Evolutionary conservation across 331 rosid genomes (phyloP).

Genomic region (Phaseolus coccineus): DNA sequence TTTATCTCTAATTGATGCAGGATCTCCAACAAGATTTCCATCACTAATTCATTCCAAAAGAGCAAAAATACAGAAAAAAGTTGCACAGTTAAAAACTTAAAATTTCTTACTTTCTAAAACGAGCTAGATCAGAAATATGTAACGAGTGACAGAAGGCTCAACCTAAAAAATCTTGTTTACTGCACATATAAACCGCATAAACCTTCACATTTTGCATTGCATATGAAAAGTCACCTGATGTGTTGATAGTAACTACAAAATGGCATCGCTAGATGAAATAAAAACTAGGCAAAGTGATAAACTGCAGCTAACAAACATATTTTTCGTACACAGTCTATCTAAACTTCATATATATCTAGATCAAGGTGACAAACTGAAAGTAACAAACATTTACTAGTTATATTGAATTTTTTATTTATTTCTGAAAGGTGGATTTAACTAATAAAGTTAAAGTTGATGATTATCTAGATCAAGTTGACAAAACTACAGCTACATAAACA

Average conservation of each 20-base stretch:
- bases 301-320: no score
- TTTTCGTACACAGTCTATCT: background rate
- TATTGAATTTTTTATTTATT: constrained; percentile 15
- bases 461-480: background rate
- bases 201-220: constrained; percentile 4
- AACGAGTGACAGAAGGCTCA: background rate
- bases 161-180: background rate
- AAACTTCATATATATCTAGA: background rate
- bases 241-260: constrained; percentile 4
- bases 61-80: background rate
- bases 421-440: background rate
- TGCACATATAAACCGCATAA: background rate
- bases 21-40: background rate
- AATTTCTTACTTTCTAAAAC: constrained; percentile 2
- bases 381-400: background rate
- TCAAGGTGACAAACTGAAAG: no score
- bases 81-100: background rate
- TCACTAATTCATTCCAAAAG: background rate
- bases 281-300: background rate
- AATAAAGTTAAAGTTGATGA: constrained; percentile 1
- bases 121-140: background rate
- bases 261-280: background rate
- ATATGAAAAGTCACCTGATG: background rate
- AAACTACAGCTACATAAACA: constrained; percentile 19
- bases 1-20: no score